phyloP scores from a whole-genome alignment of 2,329 filamentous ascomycete genomes.

The Colletotrichum paranaense region DNA sequence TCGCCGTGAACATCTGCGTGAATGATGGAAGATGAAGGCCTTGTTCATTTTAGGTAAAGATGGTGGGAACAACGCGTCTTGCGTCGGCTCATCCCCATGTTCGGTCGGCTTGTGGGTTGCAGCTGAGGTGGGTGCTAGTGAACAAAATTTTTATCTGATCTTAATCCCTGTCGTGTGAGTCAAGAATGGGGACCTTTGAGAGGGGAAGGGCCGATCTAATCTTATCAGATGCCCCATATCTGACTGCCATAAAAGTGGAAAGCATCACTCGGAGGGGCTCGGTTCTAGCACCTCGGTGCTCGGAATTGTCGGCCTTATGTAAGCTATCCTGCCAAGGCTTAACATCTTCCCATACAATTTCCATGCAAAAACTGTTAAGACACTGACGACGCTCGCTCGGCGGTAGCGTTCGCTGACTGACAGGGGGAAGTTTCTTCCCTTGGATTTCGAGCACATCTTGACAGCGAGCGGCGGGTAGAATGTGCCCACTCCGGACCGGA shows the following conservation, averaged over 20 bases:
- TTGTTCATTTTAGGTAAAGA: background rate
- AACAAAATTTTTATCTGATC: constrained; percentile 29
- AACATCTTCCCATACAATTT: background rate
- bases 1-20: background rate
- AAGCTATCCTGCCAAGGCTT: background rate
- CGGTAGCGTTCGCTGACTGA: constrained; percentile 12
- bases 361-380: background rate
- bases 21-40: background rate
- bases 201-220: constrained; percentile 34
- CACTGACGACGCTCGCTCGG: constrained; percentile 1
- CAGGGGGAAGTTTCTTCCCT: constrained; percentile 35
- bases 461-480: constrained; percentile 30
- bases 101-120: constrained; percentile 25
- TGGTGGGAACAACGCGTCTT: constrained; percentile 20
- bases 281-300: constrained; percentile 23
- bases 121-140: background rate
- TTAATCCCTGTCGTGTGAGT: constrained; percentile 32
- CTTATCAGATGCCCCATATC: constrained; percentile 35
- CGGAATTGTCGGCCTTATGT: constrained; percentile 18
- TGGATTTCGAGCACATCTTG: constrained; percentile 29
- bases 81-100: constrained; percentile 10
- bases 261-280: constrained; percentile 9
- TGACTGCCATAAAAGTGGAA: background rate
- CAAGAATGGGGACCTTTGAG: constrained; percentile 22
- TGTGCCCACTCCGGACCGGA: constrained; percentile 27